Evolutionary conservation across 257 asterid genomes (phyloP), one percentile per base, ranked within the genome.

Genomic region (Coffea canephora): DNA sequence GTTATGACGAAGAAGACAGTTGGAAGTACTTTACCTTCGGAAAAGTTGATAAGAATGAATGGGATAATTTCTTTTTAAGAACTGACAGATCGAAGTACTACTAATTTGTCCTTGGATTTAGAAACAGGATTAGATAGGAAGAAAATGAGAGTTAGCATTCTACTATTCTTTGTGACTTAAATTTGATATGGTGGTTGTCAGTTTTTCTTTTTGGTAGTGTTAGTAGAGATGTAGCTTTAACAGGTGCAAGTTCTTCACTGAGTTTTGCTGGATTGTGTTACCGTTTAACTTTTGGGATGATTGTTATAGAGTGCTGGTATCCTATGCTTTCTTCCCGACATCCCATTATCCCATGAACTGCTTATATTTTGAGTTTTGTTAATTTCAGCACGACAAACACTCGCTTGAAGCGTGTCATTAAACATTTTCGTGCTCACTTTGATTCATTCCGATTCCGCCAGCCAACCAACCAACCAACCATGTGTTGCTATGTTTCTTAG

Each of bases 21-120:
- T 93, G 98, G 98, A 95, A 95, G 86, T 90, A 89, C 77, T 88
- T 86, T 62, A 80, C 94, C 0, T 89, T 95, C 85, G 97, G 97
- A 19, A 87, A 78, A 23, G 83, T 89, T 16, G 78, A 70, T 45
- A 83, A 85, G 4, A 96, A 95, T 82, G 91, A 89, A 57, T 93
- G 98, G 98, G 98, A 93, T 89, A 83, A 82, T 77, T 93, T 82
- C 87, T 91, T 93, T 68, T 21, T 43, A 8, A 91, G 97, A 86
- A 71, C 86, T 61, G 66, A 15, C 9, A 75, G 71, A 50, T 48
- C 50, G 8, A 67, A 76, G 75, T 75, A 80, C 78, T 83, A 69
- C 76, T 83, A 69, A 69, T 18, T 16, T 48, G n/a, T 43, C 31
- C 65, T 3, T 11, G 13, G 52, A 46, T 25, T 72, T 64, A 72